Conservation (phyloP, 768 basidiomycete species). For the Trametes cubensis region DNA sequence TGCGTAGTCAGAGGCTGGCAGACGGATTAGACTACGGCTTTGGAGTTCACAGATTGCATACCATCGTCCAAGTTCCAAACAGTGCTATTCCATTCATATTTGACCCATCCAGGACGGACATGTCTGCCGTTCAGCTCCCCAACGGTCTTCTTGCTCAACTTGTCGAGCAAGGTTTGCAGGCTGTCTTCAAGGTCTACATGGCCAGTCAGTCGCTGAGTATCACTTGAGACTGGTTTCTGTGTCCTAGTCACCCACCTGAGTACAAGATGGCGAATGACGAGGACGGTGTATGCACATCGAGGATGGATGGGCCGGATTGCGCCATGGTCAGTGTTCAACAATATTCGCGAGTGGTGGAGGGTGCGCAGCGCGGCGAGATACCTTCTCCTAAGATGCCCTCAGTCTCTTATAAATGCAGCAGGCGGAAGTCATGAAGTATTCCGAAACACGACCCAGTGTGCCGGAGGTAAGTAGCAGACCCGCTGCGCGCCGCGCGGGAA, state of each 20-base stretch:
- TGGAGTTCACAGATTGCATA: conserved; percentile 30
- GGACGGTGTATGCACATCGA: conserved; percentile 77
- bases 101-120: conserved; percentile 79
- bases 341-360: conserved; percentile 32
- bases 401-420: not conserved
- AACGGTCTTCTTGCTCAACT: conserved; percentile 67
- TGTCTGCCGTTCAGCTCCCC: conserved; percentile 60
- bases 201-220: conserved; percentile 14
- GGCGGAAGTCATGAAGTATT: not conserved
- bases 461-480: not conserved
- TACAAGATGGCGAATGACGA: conserved; percentile 77
- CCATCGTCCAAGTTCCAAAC: conserved; percentile 93
- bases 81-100: conserved; percentile 79
- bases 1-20: conserved; percentile 79
- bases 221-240: not conserved
- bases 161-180: conserved; percentile 64
- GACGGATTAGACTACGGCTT: not conserved
- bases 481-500: not conserved
- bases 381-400: not conserved
- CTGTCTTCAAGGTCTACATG: conserved; percentile 68
- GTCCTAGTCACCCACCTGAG: conserved; percentile 54
- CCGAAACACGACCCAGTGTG: not conserved
- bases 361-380: not conserved
- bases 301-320: conserved; percentile 44
- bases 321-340: conserved; percentile 17